A percentile compares a stretch with the other conserved stretches of the same genome.
Evolutionary conservation across 1,284 basidiomycete species (phyloP).

Genomic region (Cystobasidium slooffiae): DNA sequence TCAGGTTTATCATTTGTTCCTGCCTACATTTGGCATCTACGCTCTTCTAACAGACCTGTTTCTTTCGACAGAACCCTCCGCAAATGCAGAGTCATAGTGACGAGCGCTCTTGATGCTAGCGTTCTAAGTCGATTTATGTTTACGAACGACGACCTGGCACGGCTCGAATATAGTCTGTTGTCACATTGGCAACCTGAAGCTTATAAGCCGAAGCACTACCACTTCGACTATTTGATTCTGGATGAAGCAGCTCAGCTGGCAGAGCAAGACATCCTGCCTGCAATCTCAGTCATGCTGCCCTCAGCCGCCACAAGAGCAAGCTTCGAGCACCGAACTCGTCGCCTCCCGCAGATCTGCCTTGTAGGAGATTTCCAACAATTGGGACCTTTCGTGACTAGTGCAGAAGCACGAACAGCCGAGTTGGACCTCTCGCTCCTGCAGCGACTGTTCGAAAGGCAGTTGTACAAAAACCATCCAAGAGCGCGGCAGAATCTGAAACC

Average conservation of each 20-base stretch:
- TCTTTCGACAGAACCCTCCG: constrained; percentile 50
- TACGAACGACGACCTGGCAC: constrained; percentile 55
- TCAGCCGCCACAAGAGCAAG: constrained; percentile 26
- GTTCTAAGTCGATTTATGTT: constrained; percentile 53
- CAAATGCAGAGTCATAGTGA: constrained; percentile 56
- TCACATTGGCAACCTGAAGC: constrained; percentile 46
- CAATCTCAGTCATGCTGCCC: constrained; percentile 56
- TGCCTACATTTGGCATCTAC: too few species aligned
- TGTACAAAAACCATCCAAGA: constrained; percentile 53
- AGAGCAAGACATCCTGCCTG: constrained; percentile 56
- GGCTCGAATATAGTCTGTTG: constrained; percentile 48
- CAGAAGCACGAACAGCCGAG: constrained; percentile 53
- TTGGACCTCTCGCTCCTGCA: constrained; percentile 58
- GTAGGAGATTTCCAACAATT: constrained; percentile 58
- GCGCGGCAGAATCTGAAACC: constrained; percentile 44
- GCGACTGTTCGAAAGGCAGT: constrained; percentile 53
- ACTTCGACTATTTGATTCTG: constrained; percentile 58
- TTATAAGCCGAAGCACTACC: constrained; percentile 46
- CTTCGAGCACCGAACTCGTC: constrained; percentile 42
- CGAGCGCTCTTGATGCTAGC: constrained; percentile 55
- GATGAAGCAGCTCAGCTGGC: constrained; percentile 59
- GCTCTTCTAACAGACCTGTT: neutral
- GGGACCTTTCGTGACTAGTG: constrained; percentile 56
- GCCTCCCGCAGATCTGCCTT: constrained; percentile 53
- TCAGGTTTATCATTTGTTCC: too few species aligned